phyloP scores from a whole-genome alignment of 192 early-diverging fungal species.

The Kappamyces sp. region DNA sequence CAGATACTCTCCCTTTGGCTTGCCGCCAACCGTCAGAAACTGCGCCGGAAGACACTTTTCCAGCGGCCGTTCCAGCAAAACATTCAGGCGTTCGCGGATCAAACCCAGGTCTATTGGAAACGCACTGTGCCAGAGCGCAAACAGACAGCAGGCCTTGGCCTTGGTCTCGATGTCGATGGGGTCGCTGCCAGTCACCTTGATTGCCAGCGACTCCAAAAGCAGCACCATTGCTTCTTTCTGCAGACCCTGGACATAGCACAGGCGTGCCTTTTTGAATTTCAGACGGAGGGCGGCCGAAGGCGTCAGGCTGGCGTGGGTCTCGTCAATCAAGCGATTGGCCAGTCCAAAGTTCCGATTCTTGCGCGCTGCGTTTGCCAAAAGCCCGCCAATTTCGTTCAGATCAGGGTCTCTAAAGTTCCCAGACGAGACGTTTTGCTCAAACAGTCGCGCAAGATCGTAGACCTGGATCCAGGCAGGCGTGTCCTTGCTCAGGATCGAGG shows the following conservation, averaged over 20 bases:
- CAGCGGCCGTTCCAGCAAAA: no score
- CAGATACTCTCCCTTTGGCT: conserved; percentile 17
- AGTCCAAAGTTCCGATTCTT: conserved; percentile 16
- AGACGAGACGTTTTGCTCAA: not conserved
- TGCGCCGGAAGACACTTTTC: no score
- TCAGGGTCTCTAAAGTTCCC: conserved; percentile 3
- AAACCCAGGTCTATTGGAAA: not conserved
- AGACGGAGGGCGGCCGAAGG: not conserved
- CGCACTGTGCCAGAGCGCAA: conserved; percentile 12
- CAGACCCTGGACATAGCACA: not conserved
- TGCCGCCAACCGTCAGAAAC: no score
- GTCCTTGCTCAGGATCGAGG: conserved; percentile 3
- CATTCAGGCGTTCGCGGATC: not conserved
- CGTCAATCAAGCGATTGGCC: conserved; percentile 9
- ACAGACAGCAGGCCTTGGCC: conserved; percentile 11
- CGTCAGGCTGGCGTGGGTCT: conserved; percentile 7
- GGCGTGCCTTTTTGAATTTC: conserved; percentile 2
- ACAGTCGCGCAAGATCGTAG: not conserved
- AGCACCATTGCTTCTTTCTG: not conserved
- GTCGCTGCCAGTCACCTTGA: not conserved
- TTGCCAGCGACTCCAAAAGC: conserved; percentile 2
- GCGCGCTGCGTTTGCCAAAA: conserved; percentile 7
- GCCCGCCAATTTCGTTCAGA: conserved; percentile 9
- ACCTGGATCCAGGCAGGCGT: conserved; percentile 5
- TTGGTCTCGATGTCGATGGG: conserved; percentile 4